Conservation (phyloP, 1,284 basidiomycete genomes). For the Ganoderma meredithae region DNA sequence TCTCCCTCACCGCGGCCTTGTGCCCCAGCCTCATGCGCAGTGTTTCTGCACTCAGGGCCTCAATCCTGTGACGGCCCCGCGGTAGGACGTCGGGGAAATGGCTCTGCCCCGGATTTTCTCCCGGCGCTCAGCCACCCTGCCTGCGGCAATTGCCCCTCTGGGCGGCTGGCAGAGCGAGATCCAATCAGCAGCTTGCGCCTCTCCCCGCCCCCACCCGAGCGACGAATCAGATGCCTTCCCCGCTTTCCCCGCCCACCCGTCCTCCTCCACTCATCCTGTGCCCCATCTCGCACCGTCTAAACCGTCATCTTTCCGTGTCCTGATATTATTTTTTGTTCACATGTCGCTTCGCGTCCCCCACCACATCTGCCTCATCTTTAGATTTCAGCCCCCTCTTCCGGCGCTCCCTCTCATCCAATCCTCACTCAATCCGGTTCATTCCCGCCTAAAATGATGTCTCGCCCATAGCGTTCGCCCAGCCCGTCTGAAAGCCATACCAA, state of each 20-base stretch:
- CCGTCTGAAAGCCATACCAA: background rate
- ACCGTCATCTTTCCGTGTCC: background rate
- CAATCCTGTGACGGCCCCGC: slow-evolving; percentile 11
- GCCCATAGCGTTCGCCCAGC: background rate
- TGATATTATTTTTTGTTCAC: background rate
- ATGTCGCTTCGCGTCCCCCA: background rate
- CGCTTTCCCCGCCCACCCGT: slow-evolving; percentile 6
- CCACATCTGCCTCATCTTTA: background rate
- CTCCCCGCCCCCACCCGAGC: slow-evolving; percentile 9
- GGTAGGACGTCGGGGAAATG: slow-evolving; percentile 29
- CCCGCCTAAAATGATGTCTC: slow-evolving; percentile 16
- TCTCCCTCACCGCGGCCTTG: slow-evolving; percentile 6
- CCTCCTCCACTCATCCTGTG: slow-evolving; percentile 1
- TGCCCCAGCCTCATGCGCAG: slow-evolving; percentile 3
- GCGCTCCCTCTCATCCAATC: slow-evolving; percentile 15
- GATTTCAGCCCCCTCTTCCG: background rate
- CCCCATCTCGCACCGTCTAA: background rate
- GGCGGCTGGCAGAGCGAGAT: slow-evolving; percentile 7
- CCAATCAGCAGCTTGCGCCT: slow-evolving; percentile 2
- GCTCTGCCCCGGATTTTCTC: slow-evolving; percentile 32
- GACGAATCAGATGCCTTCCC: slow-evolving; percentile 14
- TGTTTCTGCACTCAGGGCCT: slow-evolving; percentile 10
- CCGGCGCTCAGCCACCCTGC: slow-evolving; percentile 27
- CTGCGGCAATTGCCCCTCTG: slow-evolving; percentile 27
- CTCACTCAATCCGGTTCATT: slow-evolving; percentile 19